phyloP scores from a whole-genome alignment of 129 eudicot genomes.

The Scalesia atractyloides region DNA sequence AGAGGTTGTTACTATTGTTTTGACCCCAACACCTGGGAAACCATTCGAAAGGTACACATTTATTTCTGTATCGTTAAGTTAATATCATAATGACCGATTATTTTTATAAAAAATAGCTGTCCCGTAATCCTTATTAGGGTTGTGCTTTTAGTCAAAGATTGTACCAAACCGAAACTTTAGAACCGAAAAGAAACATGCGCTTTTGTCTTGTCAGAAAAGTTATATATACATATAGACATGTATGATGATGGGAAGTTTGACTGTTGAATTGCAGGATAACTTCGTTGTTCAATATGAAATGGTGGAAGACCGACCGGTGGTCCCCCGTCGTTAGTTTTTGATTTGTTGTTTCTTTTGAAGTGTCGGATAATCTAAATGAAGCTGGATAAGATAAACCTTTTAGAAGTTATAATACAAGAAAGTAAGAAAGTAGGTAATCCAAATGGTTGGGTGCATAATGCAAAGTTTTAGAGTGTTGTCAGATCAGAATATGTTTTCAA shows the following conservation, averaged over 20 bases:
- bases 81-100: background rate
- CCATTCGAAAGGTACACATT: conserved; percentile 56
- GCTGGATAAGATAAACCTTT: conserved; percentile 10
- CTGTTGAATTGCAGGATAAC: conserved; percentile 62
- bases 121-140: background rate
- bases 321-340: conserved; percentile 46
- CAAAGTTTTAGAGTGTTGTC: conserved; percentile 22
- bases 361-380: conserved; percentile 17
- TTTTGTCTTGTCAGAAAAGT: conserved; percentile 3
- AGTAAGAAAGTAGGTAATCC: conserved; percentile 28
- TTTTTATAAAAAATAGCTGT: background rate
- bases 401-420: conserved; percentile 27
- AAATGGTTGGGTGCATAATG: conserved; percentile 33
- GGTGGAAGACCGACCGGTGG: conserved; percentile 76
- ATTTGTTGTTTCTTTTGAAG: background rate
- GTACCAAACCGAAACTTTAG: background rate
- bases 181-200: background rate
- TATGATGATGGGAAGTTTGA: conserved; percentile 3
- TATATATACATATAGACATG: background rate
- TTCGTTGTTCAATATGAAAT: conserved; percentile 73
- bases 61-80: background rate
- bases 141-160: conserved; percentile 11
- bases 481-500: conserved; percentile 12
- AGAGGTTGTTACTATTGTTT: conserved; percentile 80
- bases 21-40: conserved; percentile 86